A percentile compares a stretch with the other conserved stretches of the same genome.
Conservation (phyloP, 2,329 filamentous ascomycete genomes). For the Trematosphaeria pertusa region DNA sequence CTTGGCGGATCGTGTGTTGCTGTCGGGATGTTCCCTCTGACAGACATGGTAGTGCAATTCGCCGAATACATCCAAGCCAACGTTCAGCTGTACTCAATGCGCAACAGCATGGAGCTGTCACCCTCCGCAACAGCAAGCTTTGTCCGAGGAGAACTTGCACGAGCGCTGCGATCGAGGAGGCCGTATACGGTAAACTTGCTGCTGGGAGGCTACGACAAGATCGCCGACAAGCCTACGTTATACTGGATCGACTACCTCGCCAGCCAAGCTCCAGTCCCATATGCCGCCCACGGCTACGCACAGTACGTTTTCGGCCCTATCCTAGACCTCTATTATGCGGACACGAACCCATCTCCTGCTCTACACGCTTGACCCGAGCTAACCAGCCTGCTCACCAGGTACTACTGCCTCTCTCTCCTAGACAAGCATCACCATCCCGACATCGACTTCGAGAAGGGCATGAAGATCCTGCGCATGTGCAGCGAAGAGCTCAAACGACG, state of each 20-base stretch:
- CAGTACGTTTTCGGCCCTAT: slow-evolving; percentile 69
- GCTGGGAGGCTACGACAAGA: slow-evolving; percentile 90
- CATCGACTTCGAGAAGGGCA: slow-evolving; percentile 85
- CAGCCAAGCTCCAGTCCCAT: slow-evolving; percentile 84
- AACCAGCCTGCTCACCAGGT: slow-evolving; percentile 61
- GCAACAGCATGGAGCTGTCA: slow-evolving; percentile 90
- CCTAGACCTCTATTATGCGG: not conserved
- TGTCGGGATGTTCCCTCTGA: slow-evolving; percentile 1
- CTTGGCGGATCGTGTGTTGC: not conserved
- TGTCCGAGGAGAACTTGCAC: slow-evolving; percentile 90
- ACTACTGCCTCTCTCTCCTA: slow-evolving; percentile 96
- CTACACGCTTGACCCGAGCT: no score
- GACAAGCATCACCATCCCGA: slow-evolving; percentile 99
- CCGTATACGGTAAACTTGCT: slow-evolving; percentile 98
- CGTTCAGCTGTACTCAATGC: slow-evolving; percentile 97
- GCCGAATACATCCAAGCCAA: slow-evolving; percentile 99
- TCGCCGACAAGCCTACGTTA: slow-evolving; percentile 86
- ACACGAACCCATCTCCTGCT: not conserved
- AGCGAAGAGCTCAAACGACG: slow-evolving; percentile 96
- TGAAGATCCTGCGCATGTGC: slow-evolving; percentile 93
- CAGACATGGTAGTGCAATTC: slow-evolving; percentile 78
- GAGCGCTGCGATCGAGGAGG: slow-evolving; percentile 86
- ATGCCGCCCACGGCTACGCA: slow-evolving; percentile 97
- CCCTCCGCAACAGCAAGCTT: slow-evolving; percentile 90
- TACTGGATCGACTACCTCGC: slow-evolving; percentile 99